Conservation (phyloP, 2,329 filamentous ascomycete genomes). For the Cercospora sesami region DNA sequence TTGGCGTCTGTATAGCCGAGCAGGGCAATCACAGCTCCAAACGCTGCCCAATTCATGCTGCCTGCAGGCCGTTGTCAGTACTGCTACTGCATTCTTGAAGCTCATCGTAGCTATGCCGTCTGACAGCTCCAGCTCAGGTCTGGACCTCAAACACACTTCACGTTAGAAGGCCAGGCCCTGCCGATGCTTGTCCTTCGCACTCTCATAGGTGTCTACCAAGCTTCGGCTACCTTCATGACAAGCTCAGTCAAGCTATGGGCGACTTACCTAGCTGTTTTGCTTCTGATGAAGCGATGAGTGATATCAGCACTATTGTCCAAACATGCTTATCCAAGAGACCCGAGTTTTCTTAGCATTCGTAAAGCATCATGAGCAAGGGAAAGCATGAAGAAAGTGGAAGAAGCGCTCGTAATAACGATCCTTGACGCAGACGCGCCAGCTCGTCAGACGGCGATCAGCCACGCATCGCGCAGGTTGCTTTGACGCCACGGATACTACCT, state of each 20-base stretch:
- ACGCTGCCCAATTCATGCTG: neutral
- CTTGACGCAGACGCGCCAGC: conserved; percentile 1
- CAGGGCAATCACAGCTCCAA: neutral
- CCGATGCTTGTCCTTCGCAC: neutral
- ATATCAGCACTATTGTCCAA: neutral
- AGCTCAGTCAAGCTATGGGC: conserved; percentile 4
- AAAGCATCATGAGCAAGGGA: neutral
- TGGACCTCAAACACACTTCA: neutral
- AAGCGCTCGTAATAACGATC: neutral
- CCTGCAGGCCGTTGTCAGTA: neutral
- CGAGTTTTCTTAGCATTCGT: neutral
- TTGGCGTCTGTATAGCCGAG: neutral
- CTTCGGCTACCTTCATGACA: conserved; percentile 2
- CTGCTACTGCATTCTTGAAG: neutral
- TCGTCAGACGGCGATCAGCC: conserved; percentile 2
- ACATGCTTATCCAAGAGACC: neutral
- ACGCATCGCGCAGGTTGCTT: neutral
- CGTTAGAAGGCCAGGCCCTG: neutral
- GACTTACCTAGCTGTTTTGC: neutral
- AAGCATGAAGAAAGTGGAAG: neutral
- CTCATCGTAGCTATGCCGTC: neutral
- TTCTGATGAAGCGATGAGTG: neutral
- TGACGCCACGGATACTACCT: neutral
- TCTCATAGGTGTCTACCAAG: conserved; percentile 5
- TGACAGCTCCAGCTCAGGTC: neutral